Conservation (phyloP, 225 moss, liverwort and hornwort species). For the Ulota crispa region DNA sequence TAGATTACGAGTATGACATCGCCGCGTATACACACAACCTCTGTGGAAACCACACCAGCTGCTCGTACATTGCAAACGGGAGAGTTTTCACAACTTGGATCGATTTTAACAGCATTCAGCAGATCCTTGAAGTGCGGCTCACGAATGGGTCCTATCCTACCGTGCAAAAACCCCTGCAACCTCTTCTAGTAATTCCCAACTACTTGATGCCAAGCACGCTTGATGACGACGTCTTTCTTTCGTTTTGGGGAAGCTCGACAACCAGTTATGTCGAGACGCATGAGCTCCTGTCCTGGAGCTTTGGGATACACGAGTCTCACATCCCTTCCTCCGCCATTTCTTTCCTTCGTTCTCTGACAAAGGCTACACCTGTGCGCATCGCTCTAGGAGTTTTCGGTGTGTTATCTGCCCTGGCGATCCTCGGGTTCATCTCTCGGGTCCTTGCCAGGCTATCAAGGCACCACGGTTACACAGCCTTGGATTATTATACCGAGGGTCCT, state of each 20-base stretch:
- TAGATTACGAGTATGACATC: not conserved
- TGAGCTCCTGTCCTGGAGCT: not conserved
- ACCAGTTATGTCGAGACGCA: not conserved
- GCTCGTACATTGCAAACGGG: not conserved
- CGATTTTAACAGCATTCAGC: not conserved
- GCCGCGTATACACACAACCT: not conserved
- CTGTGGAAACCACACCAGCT: not conserved
- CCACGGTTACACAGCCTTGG: not conserved
- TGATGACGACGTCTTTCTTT: not conserved
- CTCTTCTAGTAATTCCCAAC: not conserved
- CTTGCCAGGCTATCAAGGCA: not conserved
- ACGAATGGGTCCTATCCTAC: not conserved
- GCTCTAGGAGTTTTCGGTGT: not conserved
- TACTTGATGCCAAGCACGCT: not conserved
- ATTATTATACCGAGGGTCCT: not conserved
- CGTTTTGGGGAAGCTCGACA: not conserved
- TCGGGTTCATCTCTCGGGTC: not conserved
- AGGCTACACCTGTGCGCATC: not conserved
- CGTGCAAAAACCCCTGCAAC: not conserved
- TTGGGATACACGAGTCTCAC: not conserved
- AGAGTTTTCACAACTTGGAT: not conserved
- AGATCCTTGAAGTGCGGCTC: not conserved
- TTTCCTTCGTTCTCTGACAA: not conserved
- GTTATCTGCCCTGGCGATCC: not conserved
- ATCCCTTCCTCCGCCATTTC: not conserved